A percentile compares a stretch with the other conserved stretches of the same genome.
Conservation (phyloP, 1,284 basidiomycete genomes). For the Ceratobasidium sp. region DNA sequence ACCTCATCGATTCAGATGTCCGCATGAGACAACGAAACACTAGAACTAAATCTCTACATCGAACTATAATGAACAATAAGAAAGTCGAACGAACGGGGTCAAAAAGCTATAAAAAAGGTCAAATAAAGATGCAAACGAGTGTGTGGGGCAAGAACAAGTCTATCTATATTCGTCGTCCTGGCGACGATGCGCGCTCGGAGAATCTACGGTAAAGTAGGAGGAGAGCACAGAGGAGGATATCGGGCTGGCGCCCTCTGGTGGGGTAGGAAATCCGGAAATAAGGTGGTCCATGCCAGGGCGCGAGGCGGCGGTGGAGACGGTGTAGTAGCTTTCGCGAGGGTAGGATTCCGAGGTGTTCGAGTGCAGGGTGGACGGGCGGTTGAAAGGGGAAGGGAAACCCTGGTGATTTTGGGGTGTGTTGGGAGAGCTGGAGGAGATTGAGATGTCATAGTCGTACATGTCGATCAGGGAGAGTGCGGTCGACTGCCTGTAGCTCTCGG, state of each 20-base stretch:
- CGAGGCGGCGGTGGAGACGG: not conserved
- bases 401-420: conserved; percentile 15
- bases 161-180: conserved; percentile 20
- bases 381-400: not conserved
- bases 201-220: conserved; percentile 28
- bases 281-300: conserved; percentile 5
- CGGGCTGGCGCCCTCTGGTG: conserved; percentile 14
- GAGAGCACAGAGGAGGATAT: conserved; percentile 21
- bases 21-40: not conserved
- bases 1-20: conserved; percentile 18
- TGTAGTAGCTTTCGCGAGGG: not conserved
- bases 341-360: not conserved
- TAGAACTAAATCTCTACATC: conserved; percentile 22
- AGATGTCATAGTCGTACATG: conserved; percentile 32
- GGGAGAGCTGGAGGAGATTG: conserved; percentile 25
- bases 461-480: conserved; percentile 32
- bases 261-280: conserved; percentile 13
- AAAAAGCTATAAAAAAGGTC: conserved; percentile 12
- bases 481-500: conserved; percentile 3
- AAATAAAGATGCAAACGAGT: conserved; percentile 4
- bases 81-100: not conserved
- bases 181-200: conserved; percentile 18
- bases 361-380: not conserved
- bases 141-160: not conserved
- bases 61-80: conserved; percentile 31